Conservation (phyloP, 176 grass and related monocot genomes). For the Tuctoria greenei region DNA sequence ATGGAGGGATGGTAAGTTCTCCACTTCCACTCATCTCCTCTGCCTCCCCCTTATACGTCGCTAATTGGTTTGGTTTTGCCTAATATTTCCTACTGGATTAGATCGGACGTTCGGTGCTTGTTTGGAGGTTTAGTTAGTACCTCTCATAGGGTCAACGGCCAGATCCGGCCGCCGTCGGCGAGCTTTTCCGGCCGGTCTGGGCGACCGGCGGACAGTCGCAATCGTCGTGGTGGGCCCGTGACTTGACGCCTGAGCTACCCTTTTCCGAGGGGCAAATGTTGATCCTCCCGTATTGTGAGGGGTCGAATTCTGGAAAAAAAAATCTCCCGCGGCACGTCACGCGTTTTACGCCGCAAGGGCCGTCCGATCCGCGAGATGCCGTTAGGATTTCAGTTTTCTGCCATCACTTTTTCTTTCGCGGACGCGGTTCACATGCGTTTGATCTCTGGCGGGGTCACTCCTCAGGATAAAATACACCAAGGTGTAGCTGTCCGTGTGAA, state of each 20-base stretch:
- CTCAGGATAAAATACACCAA: not conserved
- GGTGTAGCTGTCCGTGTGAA: not conserved
- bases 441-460: not conserved
- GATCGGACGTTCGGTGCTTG: not conserved
- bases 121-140: not conserved
- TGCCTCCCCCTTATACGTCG: not conserved
- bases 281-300: too few relatives aligned
- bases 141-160: not conserved
- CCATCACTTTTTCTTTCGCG: not conserved
- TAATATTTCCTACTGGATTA: not conserved
- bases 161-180: constrained; percentile 28
- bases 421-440: not conserved
- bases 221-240: not conserved
- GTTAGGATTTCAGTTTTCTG: not conserved
- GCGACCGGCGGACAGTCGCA: too few relatives aligned
- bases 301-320: too few relatives aligned
- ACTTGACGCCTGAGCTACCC: constrained; percentile 37
- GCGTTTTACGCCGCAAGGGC: not conserved
- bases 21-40: not conserved
- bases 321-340: not conserved
- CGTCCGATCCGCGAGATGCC: constrained; percentile 20
- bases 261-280: not conserved
- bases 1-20: constrained; percentile 60
- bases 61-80: not conserved
- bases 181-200: not conserved